A percentile compares a stretch with the other conserved stretches of the same genome.
Conservation (phyloP, 768 basidiomycete genomes). For the Kwoniella pini region DNA sequence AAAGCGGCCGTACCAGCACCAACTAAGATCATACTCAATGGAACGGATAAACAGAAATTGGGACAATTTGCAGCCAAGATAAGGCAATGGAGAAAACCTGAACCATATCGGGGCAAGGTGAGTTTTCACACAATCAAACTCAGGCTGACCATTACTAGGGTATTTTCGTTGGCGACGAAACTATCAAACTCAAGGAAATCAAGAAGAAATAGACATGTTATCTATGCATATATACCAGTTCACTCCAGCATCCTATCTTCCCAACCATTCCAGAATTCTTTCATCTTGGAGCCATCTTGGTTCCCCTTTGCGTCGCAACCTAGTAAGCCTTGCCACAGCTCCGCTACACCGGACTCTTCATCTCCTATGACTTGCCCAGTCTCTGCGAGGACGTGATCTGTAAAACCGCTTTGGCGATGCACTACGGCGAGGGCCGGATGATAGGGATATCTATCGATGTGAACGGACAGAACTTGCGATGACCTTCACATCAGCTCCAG, state of each 20-base stretch:
- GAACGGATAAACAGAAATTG: slow-evolving; percentile 83
- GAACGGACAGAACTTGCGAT: slow-evolving; percentile 32
- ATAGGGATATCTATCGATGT: slow-evolving; percentile 8
- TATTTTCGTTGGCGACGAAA: slow-evolving; percentile 90
- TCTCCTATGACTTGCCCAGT: slow-evolving; percentile 38
- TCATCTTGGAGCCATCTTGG: background rate
- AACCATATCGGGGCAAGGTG: slow-evolving; percentile 98
- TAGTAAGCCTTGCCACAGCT: slow-evolving; percentile 42
- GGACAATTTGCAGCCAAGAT: slow-evolving; percentile 87
- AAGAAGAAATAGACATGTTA: slow-evolving; percentile 79
- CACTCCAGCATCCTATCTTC: slow-evolving; percentile 15
- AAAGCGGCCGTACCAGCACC: slow-evolving; percentile 75
- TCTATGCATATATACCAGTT: slow-evolving; percentile 14
- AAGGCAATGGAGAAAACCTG: slow-evolving; percentile 79
- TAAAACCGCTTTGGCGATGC: slow-evolving; percentile 22
- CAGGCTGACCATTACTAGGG: slow-evolving; percentile 61
- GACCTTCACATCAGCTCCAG: slow-evolving; percentile 20
- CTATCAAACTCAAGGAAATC: slow-evolving; percentile 83
- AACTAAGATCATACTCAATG: slow-evolving; percentile 77
- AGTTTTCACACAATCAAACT: slow-evolving; percentile 43
- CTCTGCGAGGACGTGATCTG: slow-evolving; percentile 34
- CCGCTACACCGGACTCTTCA: slow-evolving; percentile 30
- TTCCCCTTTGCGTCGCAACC: slow-evolving; percentile 31
- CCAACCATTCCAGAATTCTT: slow-evolving; percentile 35
- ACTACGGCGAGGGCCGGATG: slow-evolving; percentile 30